Percentiles rank a stretch among this genome's conserved stretches.
Conservation (phyloP, 345 rosid species). For the thale cress (Arabidopsis thaliana) region TAIR10.1 NC_003075.7:14740001-14740500, state of each 20-base stretch:
- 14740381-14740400: constrained; percentile 55
- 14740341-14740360: constrained; percentile 59
- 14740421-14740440: constrained; percentile 72
- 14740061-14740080: neutral
- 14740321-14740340: constrained; percentile 72
- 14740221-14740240: neutral
- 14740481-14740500: neutral
- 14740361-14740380: constrained; percentile 68
- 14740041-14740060: neutral
- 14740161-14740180: neutral
- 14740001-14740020: neutral
- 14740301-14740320: constrained; percentile 55
- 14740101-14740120: too few species aligned
- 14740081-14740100: neutral
- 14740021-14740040: neutral
- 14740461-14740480: constrained; percentile 33
- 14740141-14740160: neutral
- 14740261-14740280: neutral
- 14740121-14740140: neutral
- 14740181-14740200: neutral
- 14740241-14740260: neutral
- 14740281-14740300: constrained; percentile 45
- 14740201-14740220: neutral
- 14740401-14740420: constrained; percentile 65
- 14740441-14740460: constrained; percentile 62